Conservation (phyloP, 2,329 filamentous ascomycete genomes). For the Cordyceps farinosa region DNA sequence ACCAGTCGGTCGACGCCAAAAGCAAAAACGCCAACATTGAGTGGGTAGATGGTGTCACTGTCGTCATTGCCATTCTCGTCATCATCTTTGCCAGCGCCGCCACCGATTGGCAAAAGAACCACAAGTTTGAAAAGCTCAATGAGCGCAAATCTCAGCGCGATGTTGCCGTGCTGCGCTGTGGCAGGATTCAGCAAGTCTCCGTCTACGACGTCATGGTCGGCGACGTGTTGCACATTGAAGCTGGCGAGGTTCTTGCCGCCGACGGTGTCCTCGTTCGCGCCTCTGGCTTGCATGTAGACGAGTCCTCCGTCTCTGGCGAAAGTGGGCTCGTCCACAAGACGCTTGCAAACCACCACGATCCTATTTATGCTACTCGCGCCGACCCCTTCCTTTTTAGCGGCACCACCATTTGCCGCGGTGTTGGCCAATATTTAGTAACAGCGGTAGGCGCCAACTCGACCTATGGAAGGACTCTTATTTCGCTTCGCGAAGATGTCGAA, state of each 20-base stretch:
- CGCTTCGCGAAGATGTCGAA: conserved; percentile 70
- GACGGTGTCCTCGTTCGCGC: conserved; percentile 66
- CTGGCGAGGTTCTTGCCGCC: conserved; percentile 68
- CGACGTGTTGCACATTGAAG: conserved; percentile 69
- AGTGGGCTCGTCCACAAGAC: conserved; percentile 66
- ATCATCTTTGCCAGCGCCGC: conserved; percentile 74
- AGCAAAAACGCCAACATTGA: conserved; percentile 56
- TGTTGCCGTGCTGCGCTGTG: conserved; percentile 74
- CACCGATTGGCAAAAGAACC: conserved; percentile 80
- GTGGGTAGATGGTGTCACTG: conserved; percentile 80
- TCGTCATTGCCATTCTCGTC: conserved; percentile 71
- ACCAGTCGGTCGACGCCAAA: conserved; percentile 61
- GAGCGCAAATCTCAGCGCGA: conserved; percentile 73
- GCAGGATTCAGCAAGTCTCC: conserved; percentile 64
- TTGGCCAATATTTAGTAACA: conserved; percentile 73
- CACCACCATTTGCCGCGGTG: conserved; percentile 71
- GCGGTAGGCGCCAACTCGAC: conserved; percentile 70
- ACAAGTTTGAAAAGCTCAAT: conserved; percentile 76
- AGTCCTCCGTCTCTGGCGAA: conserved; percentile 64
- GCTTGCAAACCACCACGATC: conserved; percentile 53
- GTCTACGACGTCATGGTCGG: conserved; percentile 70
- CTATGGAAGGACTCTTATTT: conserved; percentile 75
- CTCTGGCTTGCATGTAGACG: conserved; percentile 61
- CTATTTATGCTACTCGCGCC: conserved; percentile 48
- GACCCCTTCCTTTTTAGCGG: conserved; percentile 81